Percentiles rank a stretch among this genome's conserved stretches.
These are phyloP conservation scores for Ascochyta fabae DNA, from an alignment of 2,329 filamentous ascomycete genomes.

Conservation along the genomic window DNA sequence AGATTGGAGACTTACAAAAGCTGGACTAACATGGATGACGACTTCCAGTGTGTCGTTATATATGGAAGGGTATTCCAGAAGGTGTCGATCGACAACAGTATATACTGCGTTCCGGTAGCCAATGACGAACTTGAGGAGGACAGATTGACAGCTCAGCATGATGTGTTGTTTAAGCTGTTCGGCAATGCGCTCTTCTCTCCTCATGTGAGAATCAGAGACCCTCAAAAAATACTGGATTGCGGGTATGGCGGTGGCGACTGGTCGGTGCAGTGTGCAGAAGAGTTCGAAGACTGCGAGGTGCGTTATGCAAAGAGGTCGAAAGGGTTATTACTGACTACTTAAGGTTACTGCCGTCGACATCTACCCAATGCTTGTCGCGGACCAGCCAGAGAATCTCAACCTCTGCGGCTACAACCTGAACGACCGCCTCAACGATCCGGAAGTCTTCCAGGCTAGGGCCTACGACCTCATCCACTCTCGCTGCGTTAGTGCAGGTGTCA, in stretches of 20 bases:
- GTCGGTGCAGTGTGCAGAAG: constrained; percentile 47
- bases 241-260: constrained; percentile 50
- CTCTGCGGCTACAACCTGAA: constrained; percentile 48
- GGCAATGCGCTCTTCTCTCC: constrained; percentile 39
- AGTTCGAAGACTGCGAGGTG: constrained; percentile 48
- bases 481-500: constrained; percentile 73
- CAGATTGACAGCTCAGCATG: constrained; percentile 44
- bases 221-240: constrained; percentile 47
- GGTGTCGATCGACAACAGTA: constrained; percentile 44
- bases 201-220: constrained; percentile 33
- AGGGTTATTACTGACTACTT: constrained; percentile 18
- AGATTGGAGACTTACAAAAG: background rate
- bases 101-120: constrained; percentile 50
- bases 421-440: constrained; percentile 45
- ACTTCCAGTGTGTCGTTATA: constrained; percentile 36
- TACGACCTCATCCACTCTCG: constrained; percentile 88
- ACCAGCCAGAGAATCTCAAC: constrained; percentile 48
- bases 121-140: constrained; percentile 48
- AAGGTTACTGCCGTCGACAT: constrained; percentile 50
- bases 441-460: constrained; percentile 66
- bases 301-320: constrained; percentile 8
- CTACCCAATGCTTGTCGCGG: constrained; percentile 42
- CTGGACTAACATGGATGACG: constrained; percentile 23
- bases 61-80: constrained; percentile 50
- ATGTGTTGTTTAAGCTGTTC: constrained; percentile 41